These are phyloP conservation scores for Pseudogymnoascus sp. DNA, from an alignment of 2,329 filamentous ascomycete genomes.

Conservation along the genomic window DNA sequence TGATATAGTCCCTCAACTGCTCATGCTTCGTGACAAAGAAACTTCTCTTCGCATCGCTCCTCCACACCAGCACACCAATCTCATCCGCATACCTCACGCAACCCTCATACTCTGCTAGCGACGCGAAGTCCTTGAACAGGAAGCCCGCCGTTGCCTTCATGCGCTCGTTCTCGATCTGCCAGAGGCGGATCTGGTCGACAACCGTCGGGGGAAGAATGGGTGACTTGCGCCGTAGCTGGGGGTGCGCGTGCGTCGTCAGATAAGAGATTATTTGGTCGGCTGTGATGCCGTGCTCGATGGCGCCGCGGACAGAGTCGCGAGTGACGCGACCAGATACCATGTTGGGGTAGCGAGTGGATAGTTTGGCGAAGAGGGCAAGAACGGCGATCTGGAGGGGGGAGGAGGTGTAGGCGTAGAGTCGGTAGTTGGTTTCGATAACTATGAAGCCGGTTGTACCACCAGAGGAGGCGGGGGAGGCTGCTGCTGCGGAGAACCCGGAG, in stretches of 20 bases:
- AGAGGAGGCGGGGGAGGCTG: constrained; percentile 23
- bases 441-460: constrained; percentile 63
- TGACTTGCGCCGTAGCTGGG: constrained; percentile 65
- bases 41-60: constrained; percentile 66
- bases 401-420: constrained; percentile 91
- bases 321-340: constrained; percentile 88
- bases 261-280: constrained; percentile 93
- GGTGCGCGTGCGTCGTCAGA: constrained; percentile 84
- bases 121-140: constrained; percentile 81
- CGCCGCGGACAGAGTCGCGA: constrained; percentile 76
- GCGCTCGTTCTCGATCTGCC: constrained; percentile 94
- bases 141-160: constrained; percentile 80
- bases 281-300: constrained; percentile 85
- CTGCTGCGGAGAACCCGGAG: constrained; percentile 58
- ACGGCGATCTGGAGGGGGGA: constrained; percentile 92
- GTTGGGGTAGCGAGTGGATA: constrained; percentile 87
- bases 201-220: constrained; percentile 89
- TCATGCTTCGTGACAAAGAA: constrained; percentile 92
- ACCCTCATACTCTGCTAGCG: constrained; percentile 58
- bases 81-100: constrained; percentile 75
- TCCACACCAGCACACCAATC: constrained; percentile 83
- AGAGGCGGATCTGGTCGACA: constrained; percentile 91
- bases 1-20: constrained; percentile 75
- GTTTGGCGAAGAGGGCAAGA: constrained; percentile 76
- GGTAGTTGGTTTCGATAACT: constrained; percentile 96